These are phyloP conservation scores for Mycena kentingensis DNA, from an alignment of 768 basidiomycete genomes.

Conservation along the genomic window DNA sequence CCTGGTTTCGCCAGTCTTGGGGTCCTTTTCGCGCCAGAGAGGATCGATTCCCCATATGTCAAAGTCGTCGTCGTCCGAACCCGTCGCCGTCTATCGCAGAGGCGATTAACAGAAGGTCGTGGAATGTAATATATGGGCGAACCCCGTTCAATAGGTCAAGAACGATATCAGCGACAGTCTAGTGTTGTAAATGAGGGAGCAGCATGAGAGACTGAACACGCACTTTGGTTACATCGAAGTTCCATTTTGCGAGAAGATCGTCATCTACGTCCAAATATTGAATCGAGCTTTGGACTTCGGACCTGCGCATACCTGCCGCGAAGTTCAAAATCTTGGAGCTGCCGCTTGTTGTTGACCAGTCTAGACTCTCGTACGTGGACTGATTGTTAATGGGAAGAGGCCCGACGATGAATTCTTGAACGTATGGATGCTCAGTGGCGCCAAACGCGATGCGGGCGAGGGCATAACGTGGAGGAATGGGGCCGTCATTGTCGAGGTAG, in stretches of 20 bases:
- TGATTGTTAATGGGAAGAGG: conserved; percentile 23
- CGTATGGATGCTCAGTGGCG: conserved; percentile 20
- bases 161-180: conserved; percentile 27
- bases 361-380: conserved; percentile 20
- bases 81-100: conserved; percentile 23
- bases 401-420: conserved; percentile 23
- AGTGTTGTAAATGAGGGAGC: not conserved
- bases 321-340: conserved; percentile 23
- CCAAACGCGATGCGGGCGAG: conserved; percentile 23
- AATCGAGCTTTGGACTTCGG: not conserved
- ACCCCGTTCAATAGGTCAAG: conserved; percentile 26
- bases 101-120: not conserved
- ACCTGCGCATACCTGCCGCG: conserved; percentile 12
- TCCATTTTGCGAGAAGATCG: conserved; percentile 7
- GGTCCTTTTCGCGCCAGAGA: conserved; percentile 22
- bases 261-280: conserved; percentile 9
- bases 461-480: conserved; percentile 18
- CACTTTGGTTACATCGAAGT: conserved; percentile 17
- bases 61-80: conserved; percentile 23
- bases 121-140: not conserved
- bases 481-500: conserved; percentile 18
- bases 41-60: conserved; percentile 28
- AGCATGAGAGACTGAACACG: not conserved
- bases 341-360: conserved; percentile 26
- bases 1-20: conserved; percentile 17